A percentile compares a stretch with the other conserved stretches of the same genome.
These are phyloP conservation scores for Corylus avellana DNA, from an alignment of 306 rosid species.

Conservation along the genomic window DNA sequence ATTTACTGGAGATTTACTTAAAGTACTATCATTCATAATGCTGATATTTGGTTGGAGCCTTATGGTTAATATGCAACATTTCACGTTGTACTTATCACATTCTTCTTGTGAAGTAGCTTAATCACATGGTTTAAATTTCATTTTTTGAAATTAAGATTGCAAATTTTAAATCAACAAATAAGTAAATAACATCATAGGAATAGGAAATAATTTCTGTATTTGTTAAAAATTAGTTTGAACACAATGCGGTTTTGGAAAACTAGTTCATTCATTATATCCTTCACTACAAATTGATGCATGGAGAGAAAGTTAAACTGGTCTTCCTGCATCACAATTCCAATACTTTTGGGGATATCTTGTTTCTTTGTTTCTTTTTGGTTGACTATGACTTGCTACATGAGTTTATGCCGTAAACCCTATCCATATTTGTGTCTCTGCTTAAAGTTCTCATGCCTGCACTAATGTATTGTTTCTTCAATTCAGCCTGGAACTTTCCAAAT, in stretches of 20 bases:
- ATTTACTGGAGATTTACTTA: neutral
- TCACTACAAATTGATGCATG: neutral
- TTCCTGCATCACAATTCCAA: neutral
- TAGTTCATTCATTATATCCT: neutral
- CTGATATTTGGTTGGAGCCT: neutral
- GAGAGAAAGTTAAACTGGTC: neutral
- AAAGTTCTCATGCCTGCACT: neutral
- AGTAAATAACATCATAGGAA: neutral
- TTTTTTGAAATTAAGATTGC: neutral
- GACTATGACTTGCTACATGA: neutral
- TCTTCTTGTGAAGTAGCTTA: too few relatives aligned
- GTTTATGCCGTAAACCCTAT: neutral
- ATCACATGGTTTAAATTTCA: neutral
- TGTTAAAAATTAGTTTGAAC: neutral
- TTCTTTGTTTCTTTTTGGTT: neutral
- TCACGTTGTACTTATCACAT: neutral
- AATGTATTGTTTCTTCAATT: constrained; percentile 27
- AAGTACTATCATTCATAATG: neutral
- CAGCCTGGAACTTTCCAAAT: constrained; percentile 62
- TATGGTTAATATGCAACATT: neutral
- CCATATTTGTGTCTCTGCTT: neutral
- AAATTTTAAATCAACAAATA: neutral
- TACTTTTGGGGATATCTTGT: neutral
- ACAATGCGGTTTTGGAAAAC: neutral
- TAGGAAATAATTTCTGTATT: neutral